Evolutionary conservation across 768 basidiomycete genomes (phyloP), one percentile per base, ranked within the genome.

Genomic region (Kwoniella heveanensis): DNA sequence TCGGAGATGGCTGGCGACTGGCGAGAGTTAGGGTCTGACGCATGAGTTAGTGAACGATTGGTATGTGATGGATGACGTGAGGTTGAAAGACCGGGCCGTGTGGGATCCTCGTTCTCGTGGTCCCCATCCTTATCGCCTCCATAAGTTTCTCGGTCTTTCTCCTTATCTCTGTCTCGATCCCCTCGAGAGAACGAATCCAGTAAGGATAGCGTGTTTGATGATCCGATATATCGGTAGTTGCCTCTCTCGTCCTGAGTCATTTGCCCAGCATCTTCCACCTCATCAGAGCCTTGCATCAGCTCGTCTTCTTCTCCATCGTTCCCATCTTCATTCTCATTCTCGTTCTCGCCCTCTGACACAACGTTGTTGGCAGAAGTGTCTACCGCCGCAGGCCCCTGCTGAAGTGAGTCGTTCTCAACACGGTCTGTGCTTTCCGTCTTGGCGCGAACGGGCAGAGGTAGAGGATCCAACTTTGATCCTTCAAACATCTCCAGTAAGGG

Each of bases 141-240:
- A 4, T 19, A 17, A 17, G 22, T 51, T 30, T 57, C 56, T 21
- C 22, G 30, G 10, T 51, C 32, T 19, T 24, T 44, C 5, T 55
- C 51, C 21, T 32, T 26, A 46, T 80, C 19, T 81, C 80, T 0
- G 81, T 84, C 0, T 83, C 83, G 0, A 81, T 82, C 0, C 81
- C 83, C 9, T 26, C 50, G 67, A 3, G 54, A 53, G 58, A 77
- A 74, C 1, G 67, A 69, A 27, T 71, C 73, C 25, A 77, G 66
- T 6, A 77, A 54, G 17, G 76, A 74, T 2, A 77, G 39, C 17
- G 76, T 77, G 25, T 74, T 74, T 32, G 73, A 74, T 2, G 71
- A 65, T 10, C 76, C 76, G 26, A 77, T 77, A 71, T 73, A 77
- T 24, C 76, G 49, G 49, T 71, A 72, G 54, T 74, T 77, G 2